Conservation (phyloP, 352 stramenopile genomes). For the Phytophthora hybrid region DNA sequence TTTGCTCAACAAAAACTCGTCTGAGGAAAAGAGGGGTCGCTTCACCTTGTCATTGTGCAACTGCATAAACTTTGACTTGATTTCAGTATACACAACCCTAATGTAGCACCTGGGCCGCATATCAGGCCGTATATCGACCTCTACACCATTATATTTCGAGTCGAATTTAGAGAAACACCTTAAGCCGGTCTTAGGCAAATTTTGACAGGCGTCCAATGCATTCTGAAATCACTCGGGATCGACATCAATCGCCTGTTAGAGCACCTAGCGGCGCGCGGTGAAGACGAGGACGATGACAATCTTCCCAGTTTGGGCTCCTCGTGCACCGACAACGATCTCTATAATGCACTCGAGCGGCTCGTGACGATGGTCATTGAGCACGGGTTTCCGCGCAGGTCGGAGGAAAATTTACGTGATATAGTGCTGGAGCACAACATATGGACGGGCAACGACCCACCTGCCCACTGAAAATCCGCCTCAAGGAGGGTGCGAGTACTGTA, state of each 20-base stretch:
- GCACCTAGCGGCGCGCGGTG: neutral
- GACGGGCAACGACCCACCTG: conserved; percentile 9
- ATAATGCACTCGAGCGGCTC: neutral
- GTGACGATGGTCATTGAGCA: neutral
- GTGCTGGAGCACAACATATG: conserved; percentile 9
- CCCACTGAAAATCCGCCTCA: conserved; percentile 9
- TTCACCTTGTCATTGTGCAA: too few species aligned
- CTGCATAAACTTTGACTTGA: too few species aligned
- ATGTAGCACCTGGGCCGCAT: too few species aligned
- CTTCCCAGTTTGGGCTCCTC: neutral
- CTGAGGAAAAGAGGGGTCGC: too few species aligned
- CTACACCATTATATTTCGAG: too few species aligned
- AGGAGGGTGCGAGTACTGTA: neutral
- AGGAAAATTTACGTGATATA: neutral
- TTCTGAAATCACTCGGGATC: conserved; percentile 7
- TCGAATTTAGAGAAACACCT: too few species aligned
- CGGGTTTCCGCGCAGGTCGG: neutral
- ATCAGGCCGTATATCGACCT: too few species aligned
- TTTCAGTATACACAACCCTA: too few species aligned
- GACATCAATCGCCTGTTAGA: conserved; percentile 12
- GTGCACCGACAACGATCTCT: neutral
- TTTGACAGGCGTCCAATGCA: neutral
- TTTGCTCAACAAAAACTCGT: too few species aligned
- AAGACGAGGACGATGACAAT: neutral
- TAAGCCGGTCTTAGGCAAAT: too few species aligned